These are phyloP conservation scores for Arachnomyces sp. DNA, from an alignment of 2,329 filamentous ascomycete species.

Conservation along the genomic window DNA sequence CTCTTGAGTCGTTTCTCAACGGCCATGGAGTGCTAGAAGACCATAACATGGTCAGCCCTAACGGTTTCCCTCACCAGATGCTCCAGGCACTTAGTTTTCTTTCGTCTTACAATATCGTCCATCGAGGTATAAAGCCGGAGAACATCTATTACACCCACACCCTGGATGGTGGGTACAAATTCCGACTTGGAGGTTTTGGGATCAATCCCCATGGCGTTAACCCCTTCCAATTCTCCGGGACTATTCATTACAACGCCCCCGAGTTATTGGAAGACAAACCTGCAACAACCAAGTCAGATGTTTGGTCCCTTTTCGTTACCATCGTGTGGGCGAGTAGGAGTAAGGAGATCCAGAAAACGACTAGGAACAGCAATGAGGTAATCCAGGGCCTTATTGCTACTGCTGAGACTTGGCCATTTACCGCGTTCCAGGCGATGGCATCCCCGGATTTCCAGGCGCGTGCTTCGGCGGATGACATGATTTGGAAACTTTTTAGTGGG, in stretches of 20 bases:
- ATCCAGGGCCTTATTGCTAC: too few species aligned
- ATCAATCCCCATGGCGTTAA: conserved; percentile 7
- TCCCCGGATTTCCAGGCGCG: too few species aligned
- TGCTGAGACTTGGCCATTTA: too few species aligned
- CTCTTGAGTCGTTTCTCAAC: neutral
- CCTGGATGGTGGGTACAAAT: conserved; percentile 8
- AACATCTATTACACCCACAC: conserved; percentile 18
- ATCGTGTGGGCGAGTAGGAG: too few species aligned
- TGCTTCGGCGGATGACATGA: too few species aligned
- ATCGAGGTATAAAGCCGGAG: conserved; percentile 17
- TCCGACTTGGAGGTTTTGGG: conserved; percentile 18
- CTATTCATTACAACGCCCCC: conserved; percentile 13
- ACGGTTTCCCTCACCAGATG: conserved; percentile 11
- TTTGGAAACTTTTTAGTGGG: too few species aligned
- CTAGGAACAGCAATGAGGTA: too few species aligned
- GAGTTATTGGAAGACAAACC: conserved; percentile 4
- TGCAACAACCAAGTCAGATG: conserved; percentile 13
- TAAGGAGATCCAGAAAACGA: too few species aligned
- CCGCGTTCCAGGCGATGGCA: too few species aligned
- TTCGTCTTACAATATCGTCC: conserved; percentile 10
- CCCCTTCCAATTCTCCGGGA: conserved; percentile 8
- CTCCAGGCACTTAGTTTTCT: conserved; percentile 18
- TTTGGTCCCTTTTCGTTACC: conserved; percentile 15
- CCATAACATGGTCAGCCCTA: neutral
- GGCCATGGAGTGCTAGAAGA: too few species aligned